Evolutionary conservation across 257 asterid species (phyloP).

Genomic region (Scutellaria baicalensis): DNA sequence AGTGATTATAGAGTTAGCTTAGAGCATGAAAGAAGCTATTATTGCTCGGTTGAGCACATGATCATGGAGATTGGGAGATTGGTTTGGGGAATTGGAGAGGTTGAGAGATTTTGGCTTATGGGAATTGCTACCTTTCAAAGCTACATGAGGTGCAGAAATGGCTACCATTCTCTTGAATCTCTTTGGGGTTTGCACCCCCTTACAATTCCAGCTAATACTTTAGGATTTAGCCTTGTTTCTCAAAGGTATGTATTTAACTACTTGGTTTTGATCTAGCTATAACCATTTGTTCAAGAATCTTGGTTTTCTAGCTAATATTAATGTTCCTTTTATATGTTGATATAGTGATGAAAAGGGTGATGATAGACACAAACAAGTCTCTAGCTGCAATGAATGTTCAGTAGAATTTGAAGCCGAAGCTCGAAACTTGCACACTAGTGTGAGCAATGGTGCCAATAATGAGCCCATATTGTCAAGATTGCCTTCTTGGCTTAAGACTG

Average conservation of each 20-base stretch:
- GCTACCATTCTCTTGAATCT: slow-evolving; percentile 48
- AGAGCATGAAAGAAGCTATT: slow-evolving; percentile 31
- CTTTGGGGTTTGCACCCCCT: slow-evolving; percentile 61
- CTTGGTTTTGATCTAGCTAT: too few relatives aligned
- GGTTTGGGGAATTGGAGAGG: slow-evolving; percentile 28
- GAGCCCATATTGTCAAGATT: slow-evolving; percentile 40
- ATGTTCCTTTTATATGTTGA: not conserved
- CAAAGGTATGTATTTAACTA: slow-evolving; percentile 48
- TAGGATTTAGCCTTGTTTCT: slow-evolving; percentile 45
- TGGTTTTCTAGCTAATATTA: too few relatives aligned
- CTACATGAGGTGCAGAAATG: slow-evolving; percentile 53
- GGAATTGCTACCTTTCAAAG: slow-evolving; percentile 68
- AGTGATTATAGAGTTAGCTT: slow-evolving; percentile 39
- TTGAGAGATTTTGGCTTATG: slow-evolving; percentile 53
- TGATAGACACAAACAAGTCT: slow-evolving; percentile 22
- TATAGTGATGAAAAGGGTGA: slow-evolving; percentile 28
- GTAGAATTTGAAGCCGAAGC: slow-evolving; percentile 41
- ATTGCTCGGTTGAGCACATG: slow-evolving; percentile 69
- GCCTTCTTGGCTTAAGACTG: slow-evolving; percentile 79
- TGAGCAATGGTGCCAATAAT: too few relatives aligned
- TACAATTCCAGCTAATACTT: slow-evolving; percentile 48
- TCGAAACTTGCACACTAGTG: slow-evolving; percentile 6
- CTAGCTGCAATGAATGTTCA: slow-evolving; percentile 43
- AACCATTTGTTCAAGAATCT: too few relatives aligned
- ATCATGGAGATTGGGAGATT: slow-evolving; percentile 57